Evolutionary conservation across 805 yeast genomes (phyloP).

Genomic region (Sugiyamaella smithiae): DNA sequence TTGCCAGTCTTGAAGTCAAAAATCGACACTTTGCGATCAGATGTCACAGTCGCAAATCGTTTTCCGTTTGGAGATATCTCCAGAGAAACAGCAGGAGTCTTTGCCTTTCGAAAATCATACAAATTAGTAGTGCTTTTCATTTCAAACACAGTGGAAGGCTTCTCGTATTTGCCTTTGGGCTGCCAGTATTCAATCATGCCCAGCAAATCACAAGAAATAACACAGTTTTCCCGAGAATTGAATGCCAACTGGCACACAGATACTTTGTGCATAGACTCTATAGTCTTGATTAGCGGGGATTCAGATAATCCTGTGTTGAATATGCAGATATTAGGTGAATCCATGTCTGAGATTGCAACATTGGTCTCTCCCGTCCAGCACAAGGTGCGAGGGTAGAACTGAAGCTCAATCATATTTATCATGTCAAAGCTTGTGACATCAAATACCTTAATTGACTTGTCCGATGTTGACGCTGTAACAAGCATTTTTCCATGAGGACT

Average conservation of each 20-base stretch:
- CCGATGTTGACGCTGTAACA: slow-evolving; percentile 28
- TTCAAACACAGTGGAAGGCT: slow-evolving; percentile 33
- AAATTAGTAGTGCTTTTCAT: slow-evolving; percentile 42
- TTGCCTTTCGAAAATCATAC: slow-evolving; percentile 37
- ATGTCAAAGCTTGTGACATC: slow-evolving; percentile 38
- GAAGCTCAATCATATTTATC: slow-evolving; percentile 34
- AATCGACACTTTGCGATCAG: slow-evolving; percentile 34
- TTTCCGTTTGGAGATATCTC: slow-evolving; percentile 30
- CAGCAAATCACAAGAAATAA: slow-evolving; percentile 29
- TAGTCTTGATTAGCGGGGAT: slow-evolving; percentile 15
- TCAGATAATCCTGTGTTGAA: slow-evolving; percentile 26
- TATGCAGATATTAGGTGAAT: slow-evolving; percentile 22
- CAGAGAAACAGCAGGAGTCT: slow-evolving; percentile 28
- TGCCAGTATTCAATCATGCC: slow-evolving; percentile 42
- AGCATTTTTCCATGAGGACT: slow-evolving; percentile 28
- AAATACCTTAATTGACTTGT: slow-evolving; percentile 32
- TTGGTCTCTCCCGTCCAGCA: slow-evolving; percentile 27
- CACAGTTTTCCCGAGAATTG: slow-evolving; percentile 28
- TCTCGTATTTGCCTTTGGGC: slow-evolving; percentile 22
- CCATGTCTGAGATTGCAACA: slow-evolving; percentile 24
- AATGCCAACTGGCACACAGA: slow-evolving; percentile 28
- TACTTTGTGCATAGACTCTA: slow-evolving; percentile 26
- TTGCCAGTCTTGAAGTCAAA: slow-evolving; percentile 39
- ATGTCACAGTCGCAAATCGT: slow-evolving; percentile 33
- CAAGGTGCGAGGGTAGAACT: slow-evolving; percentile 28